Evolutionary conservation across 225 moss, liverwort and hornwort genomes (phyloP).

Genomic region (Neckera pumila): DNA sequence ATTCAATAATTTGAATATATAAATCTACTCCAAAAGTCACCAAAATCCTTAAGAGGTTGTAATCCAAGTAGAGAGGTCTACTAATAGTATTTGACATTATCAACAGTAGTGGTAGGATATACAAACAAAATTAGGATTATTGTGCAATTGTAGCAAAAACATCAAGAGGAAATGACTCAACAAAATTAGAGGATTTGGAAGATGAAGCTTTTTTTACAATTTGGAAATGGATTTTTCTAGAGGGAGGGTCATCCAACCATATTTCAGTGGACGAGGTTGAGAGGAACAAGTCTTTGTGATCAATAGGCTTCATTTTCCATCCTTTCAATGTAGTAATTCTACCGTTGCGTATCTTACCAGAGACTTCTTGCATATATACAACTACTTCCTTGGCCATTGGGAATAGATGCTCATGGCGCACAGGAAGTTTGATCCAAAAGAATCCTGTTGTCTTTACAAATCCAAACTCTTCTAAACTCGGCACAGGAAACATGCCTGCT

Average conservation of each 20-base stretch:
- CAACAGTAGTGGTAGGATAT: not conserved
- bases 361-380: slow-evolving; percentile 17
- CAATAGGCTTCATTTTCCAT: slow-evolving; percentile 9
- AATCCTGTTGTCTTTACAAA: slow-evolving; percentile 18
- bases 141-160: not conserved
- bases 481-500: slow-evolving; percentile 6
- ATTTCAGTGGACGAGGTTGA: not conserved
- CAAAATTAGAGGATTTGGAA: not conserved
- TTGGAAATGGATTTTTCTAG: not conserved
- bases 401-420: slow-evolving; percentile 5
- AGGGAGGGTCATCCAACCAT: slow-evolving; percentile 22
- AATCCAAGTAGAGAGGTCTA: not conserved
- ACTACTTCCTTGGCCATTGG: slow-evolving; percentile 3
- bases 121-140: not conserved
- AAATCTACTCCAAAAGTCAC: not conserved
- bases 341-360: not conserved
- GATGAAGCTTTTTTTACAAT: not conserved
- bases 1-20: not conserved
- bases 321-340: slow-evolving; percentile 8
- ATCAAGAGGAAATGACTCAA: slow-evolving; percentile 9
- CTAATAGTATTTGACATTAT: not conserved
- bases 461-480: not conserved
- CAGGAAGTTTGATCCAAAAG: slow-evolving; percentile 17
- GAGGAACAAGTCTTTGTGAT: slow-evolving; percentile 16
- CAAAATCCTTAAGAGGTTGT: not conserved